Conservation (phyloP, 2,329 filamentous ascomycete genomes). For the Pestalotiopsis sp. region DNA sequence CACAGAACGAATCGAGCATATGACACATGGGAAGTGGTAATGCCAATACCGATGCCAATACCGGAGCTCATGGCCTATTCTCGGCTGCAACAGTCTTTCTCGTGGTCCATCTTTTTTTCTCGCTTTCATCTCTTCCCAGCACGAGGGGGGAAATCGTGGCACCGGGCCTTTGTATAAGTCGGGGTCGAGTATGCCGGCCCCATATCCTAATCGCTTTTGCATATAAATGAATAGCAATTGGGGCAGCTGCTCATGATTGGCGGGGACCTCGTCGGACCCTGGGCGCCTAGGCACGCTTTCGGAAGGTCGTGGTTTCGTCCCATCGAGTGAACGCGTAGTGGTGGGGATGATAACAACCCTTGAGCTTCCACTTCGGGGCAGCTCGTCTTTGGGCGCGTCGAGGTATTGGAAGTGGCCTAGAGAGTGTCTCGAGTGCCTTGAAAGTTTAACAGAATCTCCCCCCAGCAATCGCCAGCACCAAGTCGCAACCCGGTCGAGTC, state of each 20-base stretch:
- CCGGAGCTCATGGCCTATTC: background rate
- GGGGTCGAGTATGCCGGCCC: background rate
- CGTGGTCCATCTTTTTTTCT: background rate
- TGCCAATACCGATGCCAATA: slow-evolving; percentile 1
- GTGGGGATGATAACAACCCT: slow-evolving; percentile 7
- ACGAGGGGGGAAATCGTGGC: background rate
- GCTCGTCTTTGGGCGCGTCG: background rate
- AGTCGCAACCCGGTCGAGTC: background rate
- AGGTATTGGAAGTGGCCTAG: background rate
- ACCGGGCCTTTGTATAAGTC: slow-evolving; percentile 6
- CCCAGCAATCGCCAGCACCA: background rate
- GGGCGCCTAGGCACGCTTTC: slow-evolving; percentile 1
- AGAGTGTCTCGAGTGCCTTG: background rate
- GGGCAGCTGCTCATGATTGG: background rate
- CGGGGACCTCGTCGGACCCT: background rate
- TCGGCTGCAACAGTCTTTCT: background rate
- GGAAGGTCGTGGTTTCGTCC: slow-evolving; percentile 4
- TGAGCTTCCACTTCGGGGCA: slow-evolving; percentile 2
- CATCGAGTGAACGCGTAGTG: slow-evolving; percentile 7
- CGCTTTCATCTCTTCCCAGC: background rate
- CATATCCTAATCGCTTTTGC: slow-evolving; percentile 1
- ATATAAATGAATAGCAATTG: background rate
- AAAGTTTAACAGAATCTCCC: background rate
- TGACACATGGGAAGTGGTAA: slow-evolving; percentile 3
- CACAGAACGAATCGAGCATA: slow-evolving; percentile 2